Evolutionary conservation across 1,284 basidiomycete genomes (phyloP), one percentile per base, ranked within the genome.

Genomic region (Entoloma clypeatum): DNA sequence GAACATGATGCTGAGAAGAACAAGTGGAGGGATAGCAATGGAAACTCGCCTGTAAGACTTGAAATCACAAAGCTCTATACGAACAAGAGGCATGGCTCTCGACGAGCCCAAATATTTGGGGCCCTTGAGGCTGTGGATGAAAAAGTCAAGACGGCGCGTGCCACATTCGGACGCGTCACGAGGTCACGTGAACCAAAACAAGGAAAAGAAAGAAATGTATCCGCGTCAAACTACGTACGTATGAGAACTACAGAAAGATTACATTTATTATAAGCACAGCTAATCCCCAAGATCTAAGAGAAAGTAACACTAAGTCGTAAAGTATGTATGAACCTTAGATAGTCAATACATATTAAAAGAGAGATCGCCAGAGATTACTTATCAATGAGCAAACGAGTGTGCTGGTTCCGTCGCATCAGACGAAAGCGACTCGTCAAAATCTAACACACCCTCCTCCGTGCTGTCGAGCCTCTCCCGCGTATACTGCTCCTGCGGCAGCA

Each of bases 31-130:
- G n/a, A n/a, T n/a, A 17, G 36, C 2, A n/a, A 33, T 21, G 34
- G 14, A 14, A 9, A 8, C 16, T 28, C 22, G 79, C 77, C 79
- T 72, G 60, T 95, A 94, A 0, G 90, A 93, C 70, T 96, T 96
- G 75, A 96, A 96, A 75, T 95, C 88, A 65, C 77, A 86, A 25
- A 94, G 69, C 66, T 94, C 91, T 45, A 94, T 86, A 51, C 80
- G 81, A 47, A 79, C 55, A 45, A 89, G 75, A 46, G 86, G 86
- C 86, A 88, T 88, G 11, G 19, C 30, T 24, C 27, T 3, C 3
- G 16, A 11, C 8, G 4, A 5, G n/a, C n/a, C 8, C 3, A 7
- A 10, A 13, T 5, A 31, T 31, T 14, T 31, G 8, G 29, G 10
- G 19, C 3, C 9, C 7, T 18, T 16, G 10, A 3, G 19, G 19